Base-by-base conservation (phyloP, 352 stramenopile genomes). In the Globisporangium recalcitrans region DNA sequence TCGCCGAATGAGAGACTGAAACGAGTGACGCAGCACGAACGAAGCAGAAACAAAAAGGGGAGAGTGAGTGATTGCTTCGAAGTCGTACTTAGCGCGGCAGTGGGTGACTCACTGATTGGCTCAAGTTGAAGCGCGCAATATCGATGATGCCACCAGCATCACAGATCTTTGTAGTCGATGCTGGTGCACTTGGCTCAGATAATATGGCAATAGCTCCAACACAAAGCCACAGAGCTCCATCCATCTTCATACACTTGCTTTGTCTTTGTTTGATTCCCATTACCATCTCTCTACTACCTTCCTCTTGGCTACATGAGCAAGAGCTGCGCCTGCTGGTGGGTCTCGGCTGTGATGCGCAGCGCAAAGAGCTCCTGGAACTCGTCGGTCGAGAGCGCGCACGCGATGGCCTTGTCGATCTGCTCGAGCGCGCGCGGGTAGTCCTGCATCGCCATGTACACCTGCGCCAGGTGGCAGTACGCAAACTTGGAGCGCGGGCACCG, bases 391-490 rank as follows among this genome's bases (percentile, higher is more conserved):
- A 90, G 87, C 55, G 82, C 82, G 42, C 85, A 89, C 42, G 70
- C 71, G 34, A 91, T 82, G 4, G 84, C 84, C 63, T 83, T 72
- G 70, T 93, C 82, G 53, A 91, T 90, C 72, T 91, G 82, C 71
- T 91, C 80, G 46, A 93, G 87, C 44, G 84, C 84, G 52, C 74
- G 77, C 31, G 77, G 67, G 64, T 91, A 91, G 58, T 90, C 82
- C 65, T 91, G 82, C 84, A 93, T 91, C 38, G 82, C 82, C 82
- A 93, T 88, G 71, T 91, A 91, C 59, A 93, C 80, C 65, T 93
- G 84, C 38, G 84, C 84, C 48, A 93, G 47, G 63, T 93, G 82
- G 71, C 80, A 90, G 73, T 90, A 87, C 24, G 84, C 84, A 38
- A 91, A 89, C 75, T 93, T 91, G 64, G 82, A 93, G 60, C 82